Base-by-base conservation (phyloP, 768 basidiomycete species). In the Hygrocybe punicea region DNA sequence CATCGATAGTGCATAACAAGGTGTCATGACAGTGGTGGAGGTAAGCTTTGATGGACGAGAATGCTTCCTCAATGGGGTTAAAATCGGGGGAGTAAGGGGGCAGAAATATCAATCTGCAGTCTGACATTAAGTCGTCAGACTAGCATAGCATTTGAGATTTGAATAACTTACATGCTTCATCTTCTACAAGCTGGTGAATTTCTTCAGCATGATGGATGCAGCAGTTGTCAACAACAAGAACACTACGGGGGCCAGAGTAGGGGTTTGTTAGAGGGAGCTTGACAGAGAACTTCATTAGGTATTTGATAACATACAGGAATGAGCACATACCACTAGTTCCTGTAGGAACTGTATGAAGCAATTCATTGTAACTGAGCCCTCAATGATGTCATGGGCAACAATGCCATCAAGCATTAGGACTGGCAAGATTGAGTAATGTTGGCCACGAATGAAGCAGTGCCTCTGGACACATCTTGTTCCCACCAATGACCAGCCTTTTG, bases 211-310 rank as follows among this genome's bases (percentile, higher is more conserved):
- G 71, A 51, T 78, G 76, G 21, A 77, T 78, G 3, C 63, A 46
- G 33, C 73, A 76, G 58, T 77, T 78, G 59, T 78, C 73, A 24
- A 77, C 58, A 2, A 78, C 64, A 17, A 77, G 60, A 8, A 76
- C 67, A 58, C 76, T 77, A 2, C 62, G 55, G 1, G 62, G 63
- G 1, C 61, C 63, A 2, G 74, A 74, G 60, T 66, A 78, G 24
- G 73, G 74, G 23, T 65, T 57, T 52, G 56, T 57, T 17, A 57
- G 47, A 23, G 49, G 56, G 35, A 57, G 53, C 56, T 29, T 57
- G 36, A 7, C 29, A 25, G 25, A 13, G 36, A 29, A n/a, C 71
- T 42, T 71, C 55, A n/a, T 40, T 62, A 55, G 13, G 68, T 66
- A 23, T 62, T 63, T 23, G 44, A 48, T 23, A 21, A 13, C 47